These are phyloP conservation scores for Cryptococcus jaspeensis DNA, from an alignment of 1,284 basidiomycete species.

Conservation along the genomic window DNA sequence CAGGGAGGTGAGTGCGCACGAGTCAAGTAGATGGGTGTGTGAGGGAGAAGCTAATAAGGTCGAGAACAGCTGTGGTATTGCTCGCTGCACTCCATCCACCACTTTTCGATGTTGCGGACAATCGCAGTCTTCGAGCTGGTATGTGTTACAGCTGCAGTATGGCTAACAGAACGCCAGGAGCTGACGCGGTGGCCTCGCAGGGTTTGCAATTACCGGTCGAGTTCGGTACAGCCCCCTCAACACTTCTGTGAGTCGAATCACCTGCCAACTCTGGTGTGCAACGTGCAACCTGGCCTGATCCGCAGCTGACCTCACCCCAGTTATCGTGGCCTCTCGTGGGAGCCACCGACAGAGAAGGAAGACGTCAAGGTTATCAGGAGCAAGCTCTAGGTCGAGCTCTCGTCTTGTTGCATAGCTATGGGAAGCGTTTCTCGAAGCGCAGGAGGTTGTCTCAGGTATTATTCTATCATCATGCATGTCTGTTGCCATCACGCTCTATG, in stretches of 20 bases:
- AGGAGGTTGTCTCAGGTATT: too few relatives aligned
- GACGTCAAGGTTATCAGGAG: slow-evolving; percentile 15
- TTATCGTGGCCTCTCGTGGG: slow-evolving; percentile 26
- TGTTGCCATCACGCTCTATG: neutral
- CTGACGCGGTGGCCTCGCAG: slow-evolving; percentile 11
- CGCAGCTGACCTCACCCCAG: slow-evolving; percentile 6
- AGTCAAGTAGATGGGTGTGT: neutral
- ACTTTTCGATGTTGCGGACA: slow-evolving; percentile 47
- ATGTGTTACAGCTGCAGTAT: neutral
- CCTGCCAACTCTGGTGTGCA: neutral
- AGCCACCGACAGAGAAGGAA: slow-evolving; percentile 16
- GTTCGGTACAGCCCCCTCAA: slow-evolving; percentile 48
- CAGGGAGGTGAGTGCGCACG: slow-evolving; percentile 37
- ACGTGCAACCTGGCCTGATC: neutral
- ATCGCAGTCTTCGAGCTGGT: slow-evolving; percentile 50
- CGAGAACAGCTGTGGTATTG: slow-evolving; percentile 44
- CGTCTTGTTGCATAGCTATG: too few relatives aligned
- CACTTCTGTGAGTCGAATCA: slow-evolving; percentile 30
- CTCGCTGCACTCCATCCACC: slow-evolving; percentile 47
- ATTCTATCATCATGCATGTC: neutral
- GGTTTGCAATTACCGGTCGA: slow-evolving; percentile 41
- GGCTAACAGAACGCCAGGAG: neutral
- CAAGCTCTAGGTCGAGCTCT: slow-evolving; percentile 12
- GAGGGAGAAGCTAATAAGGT: slow-evolving; percentile 5
- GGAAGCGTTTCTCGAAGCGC: too few relatives aligned